Conservation (phyloP, 768 basidiomycete species). For the Boletus subcaerulescens region DNA sequence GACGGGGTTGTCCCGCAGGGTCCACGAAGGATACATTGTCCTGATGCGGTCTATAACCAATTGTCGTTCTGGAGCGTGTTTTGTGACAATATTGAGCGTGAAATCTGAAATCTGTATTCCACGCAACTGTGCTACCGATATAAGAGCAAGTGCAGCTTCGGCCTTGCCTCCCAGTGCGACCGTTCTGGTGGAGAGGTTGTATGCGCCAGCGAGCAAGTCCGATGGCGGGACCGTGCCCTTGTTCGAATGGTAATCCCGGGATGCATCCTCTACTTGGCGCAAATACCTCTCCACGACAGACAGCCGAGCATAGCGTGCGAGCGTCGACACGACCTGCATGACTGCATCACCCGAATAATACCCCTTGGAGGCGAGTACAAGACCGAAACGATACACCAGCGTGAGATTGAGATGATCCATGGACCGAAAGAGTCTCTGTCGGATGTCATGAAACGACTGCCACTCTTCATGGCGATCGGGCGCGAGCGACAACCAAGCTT, state of each 20-base stretch:
- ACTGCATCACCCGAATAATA: slow-evolving; percentile 25
- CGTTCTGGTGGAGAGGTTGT: slow-evolving; percentile 40
- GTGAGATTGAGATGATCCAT: slow-evolving; percentile 31
- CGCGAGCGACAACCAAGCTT: slow-evolving; percentile 44
- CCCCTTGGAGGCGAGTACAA: slow-evolving; percentile 47
- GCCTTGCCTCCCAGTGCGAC: slow-evolving; percentile 39
- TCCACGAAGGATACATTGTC: slow-evolving; percentile 13
- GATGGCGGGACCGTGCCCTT: slow-evolving; percentile 2
- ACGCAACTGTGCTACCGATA: slow-evolving; percentile 35
- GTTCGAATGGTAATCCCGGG: slow-evolving; percentile 8
- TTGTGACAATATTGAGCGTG: slow-evolving; percentile 37
- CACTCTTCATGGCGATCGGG: slow-evolving; percentile 31
- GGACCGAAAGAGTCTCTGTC: slow-evolving; percentile 33
- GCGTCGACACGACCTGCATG: slow-evolving; percentile 32
- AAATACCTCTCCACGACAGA: slow-evolving; percentile 40
- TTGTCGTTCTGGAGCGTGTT: slow-evolving; percentile 14
- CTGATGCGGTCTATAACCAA: slow-evolving; percentile 7
- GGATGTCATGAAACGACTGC: slow-evolving; percentile 26
- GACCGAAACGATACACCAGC: slow-evolving; percentile 42
- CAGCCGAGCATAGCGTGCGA: slow-evolving; percentile 44
- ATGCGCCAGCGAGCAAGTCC: slow-evolving; percentile 18
- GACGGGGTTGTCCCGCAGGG: background rate
- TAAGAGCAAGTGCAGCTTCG: slow-evolving; percentile 42
- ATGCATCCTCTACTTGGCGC: slow-evolving; percentile 20
- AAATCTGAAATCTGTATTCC: slow-evolving; percentile 32